These are phyloP conservation scores for Stipa capillata DNA, from an alignment of 176 grass and related monocot genomes.

Conservation along the genomic window DNA sequence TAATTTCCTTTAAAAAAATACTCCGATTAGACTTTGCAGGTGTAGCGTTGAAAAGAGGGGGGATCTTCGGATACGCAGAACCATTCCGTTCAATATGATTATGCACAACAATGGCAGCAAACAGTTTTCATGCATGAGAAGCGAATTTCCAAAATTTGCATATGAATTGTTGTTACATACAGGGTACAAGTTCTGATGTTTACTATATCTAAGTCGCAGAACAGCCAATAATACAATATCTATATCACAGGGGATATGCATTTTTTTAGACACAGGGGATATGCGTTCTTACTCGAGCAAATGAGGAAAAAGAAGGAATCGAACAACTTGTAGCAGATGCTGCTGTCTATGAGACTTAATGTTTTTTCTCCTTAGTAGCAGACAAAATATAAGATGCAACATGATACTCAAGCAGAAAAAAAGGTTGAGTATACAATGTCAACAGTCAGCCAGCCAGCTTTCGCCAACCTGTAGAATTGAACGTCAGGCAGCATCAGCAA, in stretches of 20 bases:
- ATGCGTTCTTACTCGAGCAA: background rate
- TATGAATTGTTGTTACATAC: constrained; percentile 22
- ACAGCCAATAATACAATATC: background rate
- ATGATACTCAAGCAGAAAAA: background rate
- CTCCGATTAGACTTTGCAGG: background rate
- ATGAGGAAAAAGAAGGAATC: background rate
- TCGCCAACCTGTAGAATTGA: constrained; percentile 45
- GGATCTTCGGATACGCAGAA: background rate
- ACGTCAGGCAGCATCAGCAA: background rate
- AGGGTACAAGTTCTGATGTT: background rate
- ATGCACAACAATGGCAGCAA: background rate
- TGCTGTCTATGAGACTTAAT: background rate
- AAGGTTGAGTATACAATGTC: background rate
- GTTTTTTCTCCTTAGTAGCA: background rate
- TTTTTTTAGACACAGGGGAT: no score
- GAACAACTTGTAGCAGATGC: background rate
- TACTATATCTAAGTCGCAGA: constrained; percentile 1
- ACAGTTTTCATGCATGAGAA: background rate
- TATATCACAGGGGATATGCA: no score
- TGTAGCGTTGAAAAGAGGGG: background rate
- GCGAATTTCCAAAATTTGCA: background rate
- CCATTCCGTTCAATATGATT: background rate
- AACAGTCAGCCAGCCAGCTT: constrained; percentile 29
- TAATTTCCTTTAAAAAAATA: background rate
- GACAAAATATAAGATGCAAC: constrained; percentile 17